Percentiles rank a stretch among this genome's conserved stretches.
Evolutionary conservation across 352 stramenopile species (phyloP).

Genomic region (Pythium rishiriense): DNA sequence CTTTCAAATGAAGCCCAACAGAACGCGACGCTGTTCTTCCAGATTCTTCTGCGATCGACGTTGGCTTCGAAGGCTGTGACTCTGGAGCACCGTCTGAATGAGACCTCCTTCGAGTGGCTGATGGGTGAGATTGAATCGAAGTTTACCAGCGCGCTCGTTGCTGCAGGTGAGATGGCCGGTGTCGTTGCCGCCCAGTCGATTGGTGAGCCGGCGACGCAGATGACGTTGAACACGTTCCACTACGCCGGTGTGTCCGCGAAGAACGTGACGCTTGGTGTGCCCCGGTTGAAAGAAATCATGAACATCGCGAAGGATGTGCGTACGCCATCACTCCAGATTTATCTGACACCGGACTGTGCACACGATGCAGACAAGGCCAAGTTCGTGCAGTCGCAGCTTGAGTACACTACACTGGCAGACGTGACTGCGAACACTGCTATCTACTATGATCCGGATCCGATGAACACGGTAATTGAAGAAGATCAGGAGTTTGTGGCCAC

Average conservation of each 20-base stretch:
- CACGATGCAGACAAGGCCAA: slow-evolving; percentile 88
- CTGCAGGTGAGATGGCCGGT: slow-evolving; percentile 98
- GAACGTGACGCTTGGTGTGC: slow-evolving; percentile 99
- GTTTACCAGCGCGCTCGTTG: slow-evolving; percentile 95
- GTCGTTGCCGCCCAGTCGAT: slow-evolving; percentile 99
- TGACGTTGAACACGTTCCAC: slow-evolving; percentile 99
- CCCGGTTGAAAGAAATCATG: slow-evolving; percentile 99
- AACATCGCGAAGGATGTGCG: slow-evolving; percentile 98
- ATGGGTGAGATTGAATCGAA: slow-evolving; percentile 97
- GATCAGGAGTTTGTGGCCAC: slow-evolving; percentile 97
- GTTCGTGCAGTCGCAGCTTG: slow-evolving; percentile 93
- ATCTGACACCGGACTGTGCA: slow-evolving; percentile 88
- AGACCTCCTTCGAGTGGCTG: slow-evolving; percentile 95
- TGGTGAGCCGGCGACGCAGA: slow-evolving; percentile 99
- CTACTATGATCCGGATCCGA: slow-evolving; percentile 98
- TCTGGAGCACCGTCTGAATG: slow-evolving; percentile 94
- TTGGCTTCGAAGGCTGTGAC: slow-evolving; percentile 97
- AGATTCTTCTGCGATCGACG: slow-evolving; percentile 96
- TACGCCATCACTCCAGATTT: slow-evolving; percentile 96
- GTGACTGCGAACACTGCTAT: slow-evolving; percentile 97
- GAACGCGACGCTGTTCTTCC: slow-evolving; percentile 98
- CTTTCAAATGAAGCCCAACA: slow-evolving; percentile 96
- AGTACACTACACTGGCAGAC: slow-evolving; percentile 97
- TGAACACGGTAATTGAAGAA: slow-evolving; percentile 96
- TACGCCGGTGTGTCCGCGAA: slow-evolving; percentile 99